A percentile compares a stretch with the other conserved stretches of the same genome.
Conservation (phyloP, 2,329 filamentous ascomycete species). For the Claviceps pazoutovae region DNA sequence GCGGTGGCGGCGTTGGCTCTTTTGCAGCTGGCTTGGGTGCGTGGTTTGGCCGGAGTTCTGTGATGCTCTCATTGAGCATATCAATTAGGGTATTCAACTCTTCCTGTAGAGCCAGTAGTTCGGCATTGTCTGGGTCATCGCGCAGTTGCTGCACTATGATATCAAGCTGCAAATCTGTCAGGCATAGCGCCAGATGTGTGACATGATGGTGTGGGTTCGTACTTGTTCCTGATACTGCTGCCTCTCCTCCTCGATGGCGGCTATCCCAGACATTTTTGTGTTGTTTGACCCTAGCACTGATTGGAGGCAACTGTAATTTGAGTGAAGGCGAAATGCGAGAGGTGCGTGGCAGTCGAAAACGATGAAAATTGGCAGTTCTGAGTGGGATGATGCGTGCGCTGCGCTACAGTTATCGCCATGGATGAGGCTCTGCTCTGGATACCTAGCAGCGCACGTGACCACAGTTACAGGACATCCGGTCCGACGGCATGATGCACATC, state of each 20-base stretch:
- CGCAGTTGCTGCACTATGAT: constrained; percentile 62
- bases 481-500: no score
- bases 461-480: background rate
- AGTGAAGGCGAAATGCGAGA: background rate
- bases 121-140: constrained; percentile 66
- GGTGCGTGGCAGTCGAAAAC: background rate
- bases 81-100: constrained; percentile 74
- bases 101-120: constrained; percentile 61
- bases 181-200: constrained; percentile 1
- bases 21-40: constrained; percentile 31
- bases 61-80: constrained; percentile 65
- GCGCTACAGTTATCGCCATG: background rate
- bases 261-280: constrained; percentile 17
- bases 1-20: constrained; percentile 31
- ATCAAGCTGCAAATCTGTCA: constrained; percentile 46
- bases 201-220: constrained; percentile 1
- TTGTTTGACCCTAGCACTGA: background rate
- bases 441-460: background rate
- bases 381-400: background rate
- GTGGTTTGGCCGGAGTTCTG: constrained; percentile 52
- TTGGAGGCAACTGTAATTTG: background rate
- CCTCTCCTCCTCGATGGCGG: constrained; percentile 36
- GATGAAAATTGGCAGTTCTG: background rate
- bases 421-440: background rate
- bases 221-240: constrained; percentile 45